Evolutionary conservation across 805 yeast genomes (phyloP), one percentile per base, ranked within the genome.

Genomic region (Kluyveromyces wickerhamii): DNA sequence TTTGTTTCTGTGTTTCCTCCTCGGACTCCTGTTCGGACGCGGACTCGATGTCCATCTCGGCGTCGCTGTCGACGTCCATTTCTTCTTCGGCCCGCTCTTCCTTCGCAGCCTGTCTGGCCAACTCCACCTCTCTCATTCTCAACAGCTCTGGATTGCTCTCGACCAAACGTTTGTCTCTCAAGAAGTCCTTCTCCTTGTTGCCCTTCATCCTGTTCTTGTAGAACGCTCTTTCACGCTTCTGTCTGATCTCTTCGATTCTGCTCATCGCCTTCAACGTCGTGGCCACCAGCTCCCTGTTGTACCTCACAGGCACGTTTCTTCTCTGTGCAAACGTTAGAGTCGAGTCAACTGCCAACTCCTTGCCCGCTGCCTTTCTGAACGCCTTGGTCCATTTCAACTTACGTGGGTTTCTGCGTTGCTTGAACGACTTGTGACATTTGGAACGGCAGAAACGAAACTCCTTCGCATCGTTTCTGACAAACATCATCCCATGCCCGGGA

Each of bases 181-280:
- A 85, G 54, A 86, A 70, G 61, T 83, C 82, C 61, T 77, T 76
- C 49, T 83, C 96, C 65, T 79, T 83, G 68, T 92, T 92, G 45
- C 96, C 96, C 65, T 83, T 85, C 98, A 92, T 92, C 77, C 98
- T 83, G 69, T 88, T 87, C 86, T 88, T 89, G 71, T 85, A 92
- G 87, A 92, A 92, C 11, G 97, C 96, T 59, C 94, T 75, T 65
- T 92, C 98, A 70, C 98, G 81, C 72, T 79, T 87, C 60, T 74
- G 80, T 71, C 98, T 79, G 62, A 92, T 92, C 67, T 86, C 94
- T 62, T 92, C 96, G 43, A 92, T 81, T 67, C 96, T 79, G 37
- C 82, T 71, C 98, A 92, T 92, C 29, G 95, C 96, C 67, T 74
- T 80, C 63, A 92, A 72, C 12, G 98, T 92, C 32, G 94, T 84